A percentile compares a stretch with the other conserved stretches of the same genome.
These are phyloP conservation scores for Cystofilobasidium macerans DNA, from an alignment of 768 basidiomycete genomes.

Conservation along the genomic window DNA sequence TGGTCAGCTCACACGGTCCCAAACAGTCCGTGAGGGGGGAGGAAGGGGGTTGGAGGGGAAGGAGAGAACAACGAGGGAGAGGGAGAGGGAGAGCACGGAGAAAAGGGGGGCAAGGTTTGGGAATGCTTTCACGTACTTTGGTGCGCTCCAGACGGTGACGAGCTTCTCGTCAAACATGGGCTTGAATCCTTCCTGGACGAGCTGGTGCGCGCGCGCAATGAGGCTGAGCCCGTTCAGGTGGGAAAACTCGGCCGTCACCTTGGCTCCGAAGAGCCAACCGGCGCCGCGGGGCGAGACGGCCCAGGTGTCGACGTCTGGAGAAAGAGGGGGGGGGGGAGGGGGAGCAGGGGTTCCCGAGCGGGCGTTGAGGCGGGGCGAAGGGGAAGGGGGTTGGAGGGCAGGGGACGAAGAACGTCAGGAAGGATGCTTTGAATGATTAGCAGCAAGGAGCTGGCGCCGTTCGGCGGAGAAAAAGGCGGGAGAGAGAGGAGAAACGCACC, in stretches of 20 bases:
- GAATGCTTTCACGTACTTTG: constrained; percentile 46
- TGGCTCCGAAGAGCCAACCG: constrained; percentile 50
- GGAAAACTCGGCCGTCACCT: constrained; percentile 55
- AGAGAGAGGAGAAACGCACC: too few relatives aligned
- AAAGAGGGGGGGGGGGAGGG: background rate
- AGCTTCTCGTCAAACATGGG: constrained; percentile 41
- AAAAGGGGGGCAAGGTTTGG: background rate
- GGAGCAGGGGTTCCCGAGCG: background rate
- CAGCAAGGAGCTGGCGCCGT: too few relatives aligned
- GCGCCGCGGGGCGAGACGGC: constrained; percentile 92
- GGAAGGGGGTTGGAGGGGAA: background rate
- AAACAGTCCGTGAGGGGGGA: background rate
- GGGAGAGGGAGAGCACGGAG: background rate
- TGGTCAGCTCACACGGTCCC: too few relatives aligned
- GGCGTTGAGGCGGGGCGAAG: background rate
- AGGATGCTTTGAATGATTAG: too few relatives aligned
- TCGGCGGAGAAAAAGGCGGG: too few relatives aligned
- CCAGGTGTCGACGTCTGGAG: constrained; percentile 87
- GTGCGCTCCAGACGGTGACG: constrained; percentile 86
- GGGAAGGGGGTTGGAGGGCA: background rate
- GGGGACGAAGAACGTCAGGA: too few relatives aligned
- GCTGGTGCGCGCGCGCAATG: constrained; percentile 90
- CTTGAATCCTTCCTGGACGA: constrained; percentile 77
- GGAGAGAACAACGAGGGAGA: background rate
- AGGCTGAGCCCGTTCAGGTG: constrained; percentile 77